Percentiles rank a stretch among this genome's conserved stretches.
These are phyloP conservation scores for Clathrospora elynae DNA, from an alignment of 2,329 filamentous ascomycete species.

Conservation along the genomic window DNA sequence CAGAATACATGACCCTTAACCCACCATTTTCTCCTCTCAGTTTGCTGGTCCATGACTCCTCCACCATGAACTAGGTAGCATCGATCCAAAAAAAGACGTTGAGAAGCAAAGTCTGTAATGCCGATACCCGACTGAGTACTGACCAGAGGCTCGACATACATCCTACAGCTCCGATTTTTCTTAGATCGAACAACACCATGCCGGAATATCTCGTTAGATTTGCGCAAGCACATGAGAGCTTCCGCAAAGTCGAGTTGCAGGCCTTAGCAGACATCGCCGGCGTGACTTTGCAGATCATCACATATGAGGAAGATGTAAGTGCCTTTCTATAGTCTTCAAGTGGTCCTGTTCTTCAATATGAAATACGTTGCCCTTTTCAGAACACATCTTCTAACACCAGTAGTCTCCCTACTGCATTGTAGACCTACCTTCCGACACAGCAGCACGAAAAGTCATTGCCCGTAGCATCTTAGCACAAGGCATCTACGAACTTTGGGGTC, in stretches of 20 bases:
- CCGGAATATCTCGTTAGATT: conserved; percentile 86
- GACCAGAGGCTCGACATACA: not conserved
- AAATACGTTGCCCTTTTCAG: not conserved
- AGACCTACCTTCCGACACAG: conserved; percentile 64
- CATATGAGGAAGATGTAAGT: conserved; percentile 75
- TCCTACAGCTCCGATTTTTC: not conserved
- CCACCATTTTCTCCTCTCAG: conserved; percentile 20
- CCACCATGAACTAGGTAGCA: conserved; percentile 6
- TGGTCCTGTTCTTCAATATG: not conserved
- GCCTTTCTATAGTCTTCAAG: conserved; percentile 8
- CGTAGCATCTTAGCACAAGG: conserved; percentile 82
- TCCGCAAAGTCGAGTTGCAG: conserved; percentile 81
- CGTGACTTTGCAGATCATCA: conserved; percentile 72
- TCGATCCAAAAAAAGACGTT: not conserved
- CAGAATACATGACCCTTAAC: conserved; percentile 5
- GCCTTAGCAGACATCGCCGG: conserved; percentile 73
- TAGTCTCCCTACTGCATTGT: conserved; percentile 89
- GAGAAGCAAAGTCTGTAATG: conserved; percentile 14
- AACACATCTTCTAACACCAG: conserved; percentile 15
- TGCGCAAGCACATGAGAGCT: conserved; percentile 87
- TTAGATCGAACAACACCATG: conserved; percentile 24
- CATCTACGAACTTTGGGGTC: conserved; percentile 89
- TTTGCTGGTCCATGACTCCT: conserved; percentile 21
- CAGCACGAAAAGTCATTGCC: conserved; percentile 69
- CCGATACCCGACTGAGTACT: conserved; percentile 28